phyloP scores from a whole-genome alignment of 2,329 filamentous ascomycete genomes.

The Lanzia echinophila region DNA sequence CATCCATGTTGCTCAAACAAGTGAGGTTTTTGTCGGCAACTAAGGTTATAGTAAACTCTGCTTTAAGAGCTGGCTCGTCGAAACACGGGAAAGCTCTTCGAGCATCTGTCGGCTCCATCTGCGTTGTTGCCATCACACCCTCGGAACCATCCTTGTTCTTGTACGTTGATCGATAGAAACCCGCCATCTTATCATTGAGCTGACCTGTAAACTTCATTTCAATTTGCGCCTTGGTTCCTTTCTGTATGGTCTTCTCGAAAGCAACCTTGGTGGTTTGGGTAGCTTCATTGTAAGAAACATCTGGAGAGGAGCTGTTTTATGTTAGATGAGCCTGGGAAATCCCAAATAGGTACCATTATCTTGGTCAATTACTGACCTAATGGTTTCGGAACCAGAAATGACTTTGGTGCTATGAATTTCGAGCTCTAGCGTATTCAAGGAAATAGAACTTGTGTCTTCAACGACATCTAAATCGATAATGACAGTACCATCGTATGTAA shows the following conservation, averaged over 20 bases:
- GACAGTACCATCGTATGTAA: constrained; percentile 80
- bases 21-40: constrained; percentile 86
- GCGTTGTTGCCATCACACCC: constrained; percentile 79
- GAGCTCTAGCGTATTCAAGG: constrained; percentile 81
- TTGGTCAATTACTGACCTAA: constrained; percentile 35
- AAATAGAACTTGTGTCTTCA: constrained; percentile 77
- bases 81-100: constrained; percentile 92
- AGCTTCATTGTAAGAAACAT: constrained; percentile 67
- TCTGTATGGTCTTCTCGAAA: constrained; percentile 65
- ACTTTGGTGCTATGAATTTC: constrained; percentile 72
- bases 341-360: not conserved
- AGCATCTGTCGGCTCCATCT: constrained; percentile 96
- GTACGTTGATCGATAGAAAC: constrained; percentile 94
- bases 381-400: constrained; percentile 48
- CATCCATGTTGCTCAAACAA: constrained; percentile 96
- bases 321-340: constrained; percentile 17
- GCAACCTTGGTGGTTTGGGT: constrained; percentile 76
- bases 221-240: constrained; percentile 71
- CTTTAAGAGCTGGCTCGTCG: constrained; percentile 91
- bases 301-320: constrained; percentile 53
- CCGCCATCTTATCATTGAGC: constrained; percentile 92
- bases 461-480: constrained; percentile 80
- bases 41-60: constrained; percentile 84
- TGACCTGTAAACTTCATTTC: constrained; percentile 71
- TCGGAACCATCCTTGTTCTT: constrained; percentile 73